Evolutionary conservation across 2,329 filamentous ascomycete genomes (phyloP).

Genomic region (Hypoxylon rubiginosum): DNA sequence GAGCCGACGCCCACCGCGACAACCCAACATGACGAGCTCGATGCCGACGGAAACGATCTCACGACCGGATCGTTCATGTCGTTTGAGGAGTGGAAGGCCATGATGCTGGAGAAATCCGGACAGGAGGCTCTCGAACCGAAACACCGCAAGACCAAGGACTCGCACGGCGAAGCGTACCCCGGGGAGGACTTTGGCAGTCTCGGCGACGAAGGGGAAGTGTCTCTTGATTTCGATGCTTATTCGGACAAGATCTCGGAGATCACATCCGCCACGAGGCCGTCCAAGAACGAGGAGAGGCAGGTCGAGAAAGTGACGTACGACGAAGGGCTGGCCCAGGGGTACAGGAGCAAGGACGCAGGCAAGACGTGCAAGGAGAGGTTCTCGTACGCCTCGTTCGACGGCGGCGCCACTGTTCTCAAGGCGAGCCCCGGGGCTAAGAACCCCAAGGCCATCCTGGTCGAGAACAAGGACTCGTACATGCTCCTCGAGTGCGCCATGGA

Average conservation of each 20-base stretch:
- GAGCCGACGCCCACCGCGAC: constrained; percentile 35
- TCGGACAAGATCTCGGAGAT: constrained; percentile 62
- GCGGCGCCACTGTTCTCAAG: constrained; percentile 92
- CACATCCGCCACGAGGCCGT: constrained; percentile 49
- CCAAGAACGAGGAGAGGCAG: constrained; percentile 50
- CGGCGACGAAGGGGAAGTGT: constrained; percentile 90
- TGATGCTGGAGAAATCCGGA: constrained; percentile 87
- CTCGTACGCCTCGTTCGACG: constrained; percentile 98
- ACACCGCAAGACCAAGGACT: constrained; percentile 69
- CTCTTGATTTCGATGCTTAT: constrained; percentile 66
- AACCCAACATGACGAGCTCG: constrained; percentile 63
- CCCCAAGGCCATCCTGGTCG: constrained; percentile 87
- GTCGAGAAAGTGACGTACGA: constrained; percentile 62
- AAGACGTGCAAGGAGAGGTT: constrained; percentile 98
- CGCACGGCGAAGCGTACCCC: constrained; percentile 63
- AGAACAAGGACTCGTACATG: constrained; percentile 99
- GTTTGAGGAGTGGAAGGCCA: constrained; percentile 98
- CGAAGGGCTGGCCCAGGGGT: constrained; percentile 65
- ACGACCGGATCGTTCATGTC: constrained; percentile 81
- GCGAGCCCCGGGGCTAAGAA: constrained; percentile 89
- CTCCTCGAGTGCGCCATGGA: constrained; percentile 87
- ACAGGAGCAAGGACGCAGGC: constrained; percentile 90
- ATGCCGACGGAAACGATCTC: constrained; percentile 73
- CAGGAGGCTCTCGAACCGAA: constrained; percentile 78
- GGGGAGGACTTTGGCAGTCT: constrained; percentile 80